These are phyloP conservation scores for Drosera capensis DNA, from an alignment of 148 eudicot species.

Conservation along the genomic window DNA sequence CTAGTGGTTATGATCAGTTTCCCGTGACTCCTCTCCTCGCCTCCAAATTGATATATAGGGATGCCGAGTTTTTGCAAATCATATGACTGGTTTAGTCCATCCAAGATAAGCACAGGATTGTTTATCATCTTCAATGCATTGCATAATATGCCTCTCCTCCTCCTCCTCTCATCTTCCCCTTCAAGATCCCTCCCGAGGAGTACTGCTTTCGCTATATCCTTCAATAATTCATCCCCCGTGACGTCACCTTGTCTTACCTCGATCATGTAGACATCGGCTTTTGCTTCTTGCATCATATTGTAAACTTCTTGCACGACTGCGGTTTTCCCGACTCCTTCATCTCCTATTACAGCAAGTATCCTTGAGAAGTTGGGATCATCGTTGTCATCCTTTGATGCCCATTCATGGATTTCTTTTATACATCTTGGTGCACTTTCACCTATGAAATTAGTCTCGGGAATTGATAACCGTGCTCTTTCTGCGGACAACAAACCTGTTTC, in stretches of 20 bases:
- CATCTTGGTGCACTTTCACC: not conserved
- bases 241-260: slow-evolving; percentile 1
- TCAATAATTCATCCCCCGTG: not conserved
- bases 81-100: slow-evolving; percentile 9
- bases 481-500: not conserved
- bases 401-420: not conserved
- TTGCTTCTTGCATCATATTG: slow-evolving; percentile 10
- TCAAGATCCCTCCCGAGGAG: not conserved
- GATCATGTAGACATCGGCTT: slow-evolving; percentile 3
- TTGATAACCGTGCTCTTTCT: not conserved
- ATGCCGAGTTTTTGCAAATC: slow-evolving; percentile 9
- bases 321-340: slow-evolving; percentile 17
- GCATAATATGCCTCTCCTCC: not conserved
- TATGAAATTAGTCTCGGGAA: not conserved
- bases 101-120: slow-evolving; percentile 11
- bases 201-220: not conserved
- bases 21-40: not conserved
- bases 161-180: not conserved
- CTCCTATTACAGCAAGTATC: slow-evolving; percentile 12
- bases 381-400: slow-evolving; percentile 1
- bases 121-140: not conserved
- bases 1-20: slow-evolving; percentile 9
- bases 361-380: too few relatives aligned
- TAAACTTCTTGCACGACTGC: slow-evolving; percentile 6
- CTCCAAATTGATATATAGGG: slow-evolving; percentile 2